A percentile compares a stretch with the other conserved stretches of the same genome.
Conservation (phyloP, 345 rosid genomes). For the Eucalyptus curtisii region DNA sequence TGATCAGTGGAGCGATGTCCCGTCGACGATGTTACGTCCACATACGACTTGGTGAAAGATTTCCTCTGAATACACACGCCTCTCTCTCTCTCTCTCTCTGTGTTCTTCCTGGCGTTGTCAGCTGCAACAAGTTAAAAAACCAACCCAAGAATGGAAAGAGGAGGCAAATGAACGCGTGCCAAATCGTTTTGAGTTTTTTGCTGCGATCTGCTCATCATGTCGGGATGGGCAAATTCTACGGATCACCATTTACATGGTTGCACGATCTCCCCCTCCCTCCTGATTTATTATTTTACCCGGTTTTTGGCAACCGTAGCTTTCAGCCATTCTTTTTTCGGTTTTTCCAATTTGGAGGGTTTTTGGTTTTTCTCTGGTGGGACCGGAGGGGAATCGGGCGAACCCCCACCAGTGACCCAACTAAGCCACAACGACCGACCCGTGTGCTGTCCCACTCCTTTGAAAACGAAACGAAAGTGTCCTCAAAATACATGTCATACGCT, state of each 20-base stretch:
- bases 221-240: neutral
- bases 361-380: neutral
- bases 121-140: neutral
- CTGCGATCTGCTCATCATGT: neutral
- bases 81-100: neutral
- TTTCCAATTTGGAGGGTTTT: neutral
- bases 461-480: neutral
- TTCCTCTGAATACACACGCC: neutral
- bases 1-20: neutral
- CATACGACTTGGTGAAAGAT: neutral
- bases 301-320: neutral
- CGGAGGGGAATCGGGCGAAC: neutral
- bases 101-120: neutral
- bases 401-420: neutral
- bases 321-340: neutral
- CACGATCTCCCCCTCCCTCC: neutral
- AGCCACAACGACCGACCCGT: neutral
- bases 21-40: neutral
- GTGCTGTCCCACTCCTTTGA: neutral
- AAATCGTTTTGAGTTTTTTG: neutral
- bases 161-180: neutral
- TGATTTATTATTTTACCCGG: neutral
- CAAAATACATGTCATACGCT: neutral
- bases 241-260: neutral
- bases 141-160: neutral